Evolutionary conservation across 306 rosid species (phyloP), one percentile per base, ranked within the genome.

Genomic region (Ammopiptanthus mongolicus): DNA sequence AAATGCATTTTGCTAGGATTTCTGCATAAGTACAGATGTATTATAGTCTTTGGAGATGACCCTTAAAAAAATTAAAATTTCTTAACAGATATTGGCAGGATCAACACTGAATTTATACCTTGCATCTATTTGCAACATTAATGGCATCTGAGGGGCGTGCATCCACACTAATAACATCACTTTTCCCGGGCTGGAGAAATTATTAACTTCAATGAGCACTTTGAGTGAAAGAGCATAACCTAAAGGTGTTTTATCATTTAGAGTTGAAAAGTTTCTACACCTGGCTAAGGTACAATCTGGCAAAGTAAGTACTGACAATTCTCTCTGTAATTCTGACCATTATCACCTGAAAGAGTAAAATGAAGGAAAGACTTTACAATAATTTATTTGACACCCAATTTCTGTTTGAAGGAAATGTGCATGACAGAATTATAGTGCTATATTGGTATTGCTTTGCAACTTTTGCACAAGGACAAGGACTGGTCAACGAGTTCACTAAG

Each of bases 101-200:
- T 23, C 31, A 65, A 22, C 52, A 18, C 23, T 33, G 61, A 62
- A 74, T 69, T 41, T 37, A 81, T 84, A 92, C 98, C 96, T 96
- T 87, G 86, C 96, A 92, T 81, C 90, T 83, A 52, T 86, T 80
- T 81, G 99, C 99, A 60, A 96, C 86, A 81, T 87, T 92, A 76
- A 96, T 87, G 81, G 97, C 99, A 53, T 96, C 99, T 5, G 99
- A 96, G 28, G 99, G 98, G 36, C 99, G 96, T 39, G 88, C 93
- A 84, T 96, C 98, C 75, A 92, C 89, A 69, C 92, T 90, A 39
- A 89, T 52, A 76, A 88, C 74, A 44, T 86, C 92, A 78, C 76
- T 73, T 83, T 79, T 73, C 74, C 96, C 99, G 65, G 90, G 91
- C 99, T 92, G 97, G 88, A 96, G 76, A 76, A 55, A 76, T 78